Percentiles rank a stretch among this genome's conserved stretches.
Evolutionary conservation across 2,329 filamentous ascomycete species (phyloP).

Genomic region (Acrodontium crateriforme): DNA sequence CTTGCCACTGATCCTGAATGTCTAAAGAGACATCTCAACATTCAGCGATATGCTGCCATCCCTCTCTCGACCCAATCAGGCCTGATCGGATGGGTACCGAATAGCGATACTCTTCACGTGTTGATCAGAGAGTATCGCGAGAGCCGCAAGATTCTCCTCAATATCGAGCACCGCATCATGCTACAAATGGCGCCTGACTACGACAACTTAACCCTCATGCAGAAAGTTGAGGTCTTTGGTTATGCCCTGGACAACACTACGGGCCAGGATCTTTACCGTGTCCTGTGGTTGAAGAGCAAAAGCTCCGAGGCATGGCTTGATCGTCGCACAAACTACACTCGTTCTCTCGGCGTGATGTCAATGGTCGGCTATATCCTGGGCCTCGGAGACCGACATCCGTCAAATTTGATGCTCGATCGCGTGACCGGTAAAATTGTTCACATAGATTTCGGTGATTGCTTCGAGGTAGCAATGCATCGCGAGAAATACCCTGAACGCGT

Average conservation of each 20-base stretch:
- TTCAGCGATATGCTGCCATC: slow-evolving; percentile 92
- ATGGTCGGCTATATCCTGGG: slow-evolving; percentile 99
- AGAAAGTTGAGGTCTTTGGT: slow-evolving; percentile 98
- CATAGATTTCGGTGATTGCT: slow-evolving; percentile 98
- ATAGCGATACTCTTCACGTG: slow-evolving; percentile 93
- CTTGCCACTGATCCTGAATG: slow-evolving; percentile 87
- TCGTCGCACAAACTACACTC: slow-evolving; percentile 94
- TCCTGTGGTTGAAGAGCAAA: slow-evolving; percentile 97
- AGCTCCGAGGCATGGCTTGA: slow-evolving; percentile 97
- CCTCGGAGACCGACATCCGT: slow-evolving; percentile 89
- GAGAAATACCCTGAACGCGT: slow-evolving; percentile 98
- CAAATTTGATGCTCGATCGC: slow-evolving; percentile 92
- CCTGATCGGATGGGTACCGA: slow-evolving; percentile 88
- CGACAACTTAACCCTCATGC: slow-evolving; percentile 96
- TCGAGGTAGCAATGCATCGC: slow-evolving; percentile 98
- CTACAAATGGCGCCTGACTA: slow-evolving; percentile 99
- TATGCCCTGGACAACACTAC: slow-evolving; percentile 99
- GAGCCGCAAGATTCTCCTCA: slow-evolving; percentile 90
- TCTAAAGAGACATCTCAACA: slow-evolving; percentile 92
- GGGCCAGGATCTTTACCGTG: slow-evolving; percentile 92
- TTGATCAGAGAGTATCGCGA: slow-evolving; percentile 96
- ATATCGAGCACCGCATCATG: slow-evolving; percentile 99
- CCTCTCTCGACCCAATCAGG: slow-evolving; percentile 93
- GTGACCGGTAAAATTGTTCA: slow-evolving; percentile 95
- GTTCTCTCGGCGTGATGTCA: slow-evolving; percentile 97